These are phyloP conservation scores for Vitis riparia DNA, from an alignment of 164 flowering plant genomes.

Conservation along the genomic window DNA sequence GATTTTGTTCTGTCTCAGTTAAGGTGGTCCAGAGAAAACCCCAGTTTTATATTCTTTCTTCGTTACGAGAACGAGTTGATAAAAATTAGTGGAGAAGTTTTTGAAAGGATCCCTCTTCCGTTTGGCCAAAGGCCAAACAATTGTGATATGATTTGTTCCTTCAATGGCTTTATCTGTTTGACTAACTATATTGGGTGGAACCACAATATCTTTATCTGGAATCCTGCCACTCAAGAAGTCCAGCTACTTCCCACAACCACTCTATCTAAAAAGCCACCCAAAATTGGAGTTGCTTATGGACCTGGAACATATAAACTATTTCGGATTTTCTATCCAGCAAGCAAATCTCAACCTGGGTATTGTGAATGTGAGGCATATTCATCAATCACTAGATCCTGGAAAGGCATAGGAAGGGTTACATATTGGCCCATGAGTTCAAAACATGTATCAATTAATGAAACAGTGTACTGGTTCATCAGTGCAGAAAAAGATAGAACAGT, in stretches of 20 bases:
- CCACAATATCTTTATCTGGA: slow-evolving; percentile 1
- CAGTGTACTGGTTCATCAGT: slow-evolving; percentile 7
- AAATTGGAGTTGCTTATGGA: slow-evolving; percentile 21
- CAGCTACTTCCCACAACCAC: slow-evolving; percentile 7
- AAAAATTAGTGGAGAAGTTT: not conserved
- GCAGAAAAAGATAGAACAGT: not conserved
- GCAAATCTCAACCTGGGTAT: not conserved
- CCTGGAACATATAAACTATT: slow-evolving; percentile 19
- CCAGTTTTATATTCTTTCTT: slow-evolving; percentile 9
- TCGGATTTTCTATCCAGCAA: slow-evolving; percentile 10
- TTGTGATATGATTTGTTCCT: slow-evolving; percentile 3
- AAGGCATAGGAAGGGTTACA: slow-evolving; percentile 1
- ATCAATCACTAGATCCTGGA: slow-evolving; percentile 7
- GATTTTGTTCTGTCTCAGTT: slow-evolving; percentile 4
- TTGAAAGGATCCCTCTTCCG: too few relatives aligned
- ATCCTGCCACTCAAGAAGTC: slow-evolving; percentile 15
- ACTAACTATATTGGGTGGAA: not conserved
- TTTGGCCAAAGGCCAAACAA: too few relatives aligned
- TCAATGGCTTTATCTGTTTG: slow-evolving; percentile 19
- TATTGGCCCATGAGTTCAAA: not conserved
- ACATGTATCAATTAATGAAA: slow-evolving; percentile 6
- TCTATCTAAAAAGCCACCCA: too few relatives aligned
- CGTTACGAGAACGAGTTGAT: not conserved
- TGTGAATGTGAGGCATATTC: slow-evolving; percentile 5
- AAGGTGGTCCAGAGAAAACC: slow-evolving; percentile 8